These are phyloP conservation scores for Fusarium pseudograminearum DNA, from an alignment of 2,329 filamentous ascomycete genomes.

Conservation along the genomic window DNA sequence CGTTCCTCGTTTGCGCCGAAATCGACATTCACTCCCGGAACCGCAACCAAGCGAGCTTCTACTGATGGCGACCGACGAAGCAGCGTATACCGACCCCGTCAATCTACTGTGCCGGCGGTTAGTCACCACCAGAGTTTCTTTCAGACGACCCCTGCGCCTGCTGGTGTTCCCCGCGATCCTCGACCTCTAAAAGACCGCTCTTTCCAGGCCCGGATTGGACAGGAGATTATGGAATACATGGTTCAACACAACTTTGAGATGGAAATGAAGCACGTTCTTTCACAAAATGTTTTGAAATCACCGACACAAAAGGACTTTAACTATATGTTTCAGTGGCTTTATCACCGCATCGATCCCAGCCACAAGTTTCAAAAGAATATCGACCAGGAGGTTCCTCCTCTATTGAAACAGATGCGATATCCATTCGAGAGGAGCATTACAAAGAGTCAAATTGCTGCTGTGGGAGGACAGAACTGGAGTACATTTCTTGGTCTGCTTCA, in stretches of 20 bases:
- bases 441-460: constrained; percentile 93
- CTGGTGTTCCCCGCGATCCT: constrained; percentile 87
- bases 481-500: constrained; percentile 93
- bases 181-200: constrained; percentile 84
- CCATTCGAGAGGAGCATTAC: constrained; percentile 96
- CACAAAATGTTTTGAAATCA: constrained; percentile 89
- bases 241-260: constrained; percentile 95
- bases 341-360: constrained; percentile 92
- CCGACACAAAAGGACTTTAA: constrained; percentile 99
- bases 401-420: constrained; percentile 93
- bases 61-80: constrained; percentile 74
- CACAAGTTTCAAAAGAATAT: constrained; percentile 95
- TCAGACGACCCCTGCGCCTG: constrained; percentile 83
- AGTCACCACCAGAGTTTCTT: constrained; percentile 96
- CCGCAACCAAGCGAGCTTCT: constrained; percentile 55
- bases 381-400: constrained; percentile 91
- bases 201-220: constrained; percentile 84
- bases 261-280: constrained; percentile 96
- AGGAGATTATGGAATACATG: constrained; percentile 92
- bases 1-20: constrained; percentile 84
- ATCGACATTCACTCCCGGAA: constrained; percentile 71
- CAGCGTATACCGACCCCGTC: constrained; percentile 81
- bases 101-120: constrained; percentile 74
- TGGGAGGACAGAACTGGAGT: constrained; percentile 96
- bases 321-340: constrained; percentile 97